Percentiles rank a stretch among this genome's conserved stretches.
These are phyloP conservation scores for Sordariomycetes sp. DNA, from an alignment of 2,329 filamentous ascomycete species.

Conservation along the genomic window DNA sequence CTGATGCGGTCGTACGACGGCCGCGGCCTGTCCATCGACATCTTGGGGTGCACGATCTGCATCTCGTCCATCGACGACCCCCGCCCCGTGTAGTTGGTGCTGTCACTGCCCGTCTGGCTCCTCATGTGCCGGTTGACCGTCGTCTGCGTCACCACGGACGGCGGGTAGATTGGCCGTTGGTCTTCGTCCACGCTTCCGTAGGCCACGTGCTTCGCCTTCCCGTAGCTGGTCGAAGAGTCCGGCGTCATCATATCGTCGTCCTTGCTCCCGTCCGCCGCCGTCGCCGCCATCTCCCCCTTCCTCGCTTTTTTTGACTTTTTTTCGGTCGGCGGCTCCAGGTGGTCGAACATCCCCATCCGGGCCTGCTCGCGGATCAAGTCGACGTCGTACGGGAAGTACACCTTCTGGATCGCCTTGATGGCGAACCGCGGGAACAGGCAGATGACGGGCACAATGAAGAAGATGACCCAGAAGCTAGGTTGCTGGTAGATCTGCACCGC, in stretches of 20 bases:
- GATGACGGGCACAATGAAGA: constrained; percentile 65
- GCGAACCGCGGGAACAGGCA: constrained; percentile 80
- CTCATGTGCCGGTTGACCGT: constrained; percentile 57
- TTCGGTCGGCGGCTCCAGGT: constrained; percentile 31
- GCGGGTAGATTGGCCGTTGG: constrained; percentile 82
- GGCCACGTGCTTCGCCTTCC: constrained; percentile 39
- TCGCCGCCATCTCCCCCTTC: constrained; percentile 14
- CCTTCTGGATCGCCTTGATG: constrained; percentile 81
- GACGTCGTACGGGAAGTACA: constrained; percentile 84
- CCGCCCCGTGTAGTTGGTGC: constrained; percentile 72
- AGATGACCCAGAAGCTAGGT: constrained; percentile 76
- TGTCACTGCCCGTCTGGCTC: constrained; percentile 86
- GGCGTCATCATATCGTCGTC: constrained; percentile 17
- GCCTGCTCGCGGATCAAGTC: constrained; percentile 95
- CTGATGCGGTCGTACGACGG: constrained; percentile 84
- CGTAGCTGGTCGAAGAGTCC: constrained; percentile 26
- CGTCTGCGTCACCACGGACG: constrained; percentile 67
- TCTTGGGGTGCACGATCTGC: constrained; percentile 19
- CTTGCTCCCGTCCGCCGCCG: constrained; percentile 16
- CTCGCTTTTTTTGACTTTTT: constrained; percentile 12
- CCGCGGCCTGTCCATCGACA: constrained; percentile 54
- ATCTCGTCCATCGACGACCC: constrained; percentile 42
- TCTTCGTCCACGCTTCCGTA: constrained; percentile 70
- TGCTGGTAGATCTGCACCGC: constrained; percentile 68
- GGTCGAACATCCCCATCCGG: constrained; percentile 66